Conservation (phyloP, 805 yeast genomes). For the Candida mattraensis region DNA sequence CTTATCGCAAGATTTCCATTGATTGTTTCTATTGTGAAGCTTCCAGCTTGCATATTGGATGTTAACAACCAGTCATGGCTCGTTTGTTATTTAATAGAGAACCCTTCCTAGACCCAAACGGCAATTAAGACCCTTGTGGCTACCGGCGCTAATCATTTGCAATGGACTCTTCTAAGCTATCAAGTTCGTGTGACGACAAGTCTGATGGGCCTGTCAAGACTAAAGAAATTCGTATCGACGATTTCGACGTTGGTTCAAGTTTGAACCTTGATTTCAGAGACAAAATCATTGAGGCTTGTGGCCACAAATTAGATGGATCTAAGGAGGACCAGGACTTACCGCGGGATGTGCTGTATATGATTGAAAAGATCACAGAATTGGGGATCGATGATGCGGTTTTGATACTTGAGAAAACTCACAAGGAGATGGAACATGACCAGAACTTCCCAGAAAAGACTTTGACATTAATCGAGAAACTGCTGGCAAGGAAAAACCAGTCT, state of each 20-base stretch:
- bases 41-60: too few species aligned
- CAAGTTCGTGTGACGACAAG: not conserved
- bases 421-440: conserved; percentile 32
- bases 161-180: too few species aligned
- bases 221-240: not conserved
- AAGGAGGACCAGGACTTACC: too few species aligned
- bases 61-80: too few species aligned
- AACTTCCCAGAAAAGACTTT: conserved; percentile 32
- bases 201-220: not conserved
- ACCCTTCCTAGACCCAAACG: too few species aligned
- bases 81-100: too few species aligned
- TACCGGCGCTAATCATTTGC: too few species aligned
- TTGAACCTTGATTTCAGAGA: conserved; percentile 1
- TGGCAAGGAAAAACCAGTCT: conserved; percentile 15
- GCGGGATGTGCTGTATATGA: conserved; percentile 11
- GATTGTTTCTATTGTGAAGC: too few species aligned
- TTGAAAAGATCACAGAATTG: conserved; percentile 5
- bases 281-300: conserved; percentile 6
- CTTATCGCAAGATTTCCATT: too few species aligned
- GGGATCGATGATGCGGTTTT: conserved; percentile 28
- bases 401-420: conserved; percentile 28
- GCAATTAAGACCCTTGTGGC: too few species aligned
- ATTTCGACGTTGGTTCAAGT: not conserved
- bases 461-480: conserved; percentile 9
- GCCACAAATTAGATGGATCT: conserved; percentile 2